Evolutionary conservation across 2,329 filamentous ascomycete genomes (phyloP), one percentile per base, ranked within the genome.

Genomic region (Phaeosphaeria sp.): DNA sequence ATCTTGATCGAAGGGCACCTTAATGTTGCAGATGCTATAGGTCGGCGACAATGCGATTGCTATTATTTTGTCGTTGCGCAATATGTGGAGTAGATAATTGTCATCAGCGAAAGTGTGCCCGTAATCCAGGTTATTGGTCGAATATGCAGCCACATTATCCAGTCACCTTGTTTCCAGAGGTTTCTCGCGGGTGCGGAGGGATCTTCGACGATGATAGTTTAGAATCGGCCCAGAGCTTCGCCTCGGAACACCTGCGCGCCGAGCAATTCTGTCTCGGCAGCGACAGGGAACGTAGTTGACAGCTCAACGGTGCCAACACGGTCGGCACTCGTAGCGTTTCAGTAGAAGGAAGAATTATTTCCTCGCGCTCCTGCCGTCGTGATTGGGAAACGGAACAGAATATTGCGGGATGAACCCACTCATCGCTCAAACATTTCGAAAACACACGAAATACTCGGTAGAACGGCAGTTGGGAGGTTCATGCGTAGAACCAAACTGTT

Each of bases 341-440:
- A 46, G 17, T 9, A 25, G n/a, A 20, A 25, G 8, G 21, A 4
- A 24, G 15, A 22, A 5, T 8, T 13, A 24, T 46, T 17, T 17
- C 22, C 17, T 9, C 18, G 9, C 18, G 15, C n/a, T 46, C 44
- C 44, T 25, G 6, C 22, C 17, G 6, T 11, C 17, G 20, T 25
- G 44, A 24, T 22, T 46, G 44, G 44, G 44, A 46, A 25, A 46
- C 44, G 44, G 44, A 46, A 46, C 44, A 25, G 44, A 24, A 22
- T 13, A 25, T 17, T 17, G 22, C 44, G 22, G 44, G 21, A 25
- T 15, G 27, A 22, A 46, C n/a, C 22, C 20, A 43, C n/a, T 21
- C 6, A 22, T 2, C 7, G 44, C 17, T 25, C 15, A 25, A 46
- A 25, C 44, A 46, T 25, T 46, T 3, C 6, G 44, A 20, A 46